Base-by-base conservation (phyloP, 2,329 filamentous ascomycete species). In the Celoporthe dispersa region DNA sequence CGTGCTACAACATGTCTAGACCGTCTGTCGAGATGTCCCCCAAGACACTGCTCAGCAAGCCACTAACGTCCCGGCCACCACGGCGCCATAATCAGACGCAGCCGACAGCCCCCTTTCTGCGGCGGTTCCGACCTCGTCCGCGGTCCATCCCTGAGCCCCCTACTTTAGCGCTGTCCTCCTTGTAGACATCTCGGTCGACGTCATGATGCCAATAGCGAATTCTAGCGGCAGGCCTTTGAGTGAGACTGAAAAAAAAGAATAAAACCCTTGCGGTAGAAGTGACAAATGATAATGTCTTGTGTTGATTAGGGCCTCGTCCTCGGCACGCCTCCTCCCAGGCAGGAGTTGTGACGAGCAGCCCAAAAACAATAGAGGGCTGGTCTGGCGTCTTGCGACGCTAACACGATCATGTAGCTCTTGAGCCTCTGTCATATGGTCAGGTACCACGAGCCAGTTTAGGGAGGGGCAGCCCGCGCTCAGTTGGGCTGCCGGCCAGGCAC, bases 111-210 rank as follows among this genome's bases (percentile, higher is more conserved):
- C 68, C 66, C 39, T 70, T 62, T 67, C 44, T 19, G 25, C 19
- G 37, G 19, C 2, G n/a, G 16, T 16, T 6, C 62, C 28, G 25
- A 19, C 41, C 41, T 28, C 39, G 39, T 35, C 62, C 64, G 60
- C 33, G 31, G 37, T 16, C 57, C 44, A 66, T 67, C 67, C 70
- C 67, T 71, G 67, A 71, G 61, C 67, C 70, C 70, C 70, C 66
- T 64, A 70, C 48, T 69, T 64, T 69, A 69, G 69, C 63, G 69
- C 66, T 53, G 44, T 55, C 63, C 25, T 35, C 25, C 33, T 35
- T 48, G 59, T 31, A 59, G 25, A 48, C n/a, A 39, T 48, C 25
- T 59, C n/a, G 61, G 61, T 44, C 64, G 67, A 70, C 70, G 67
- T 71, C 70, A 71, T 57, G 28, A 57, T 55, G 25, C 14, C 25